Conservation (phyloP, 306 rosid species). For the Cercis canadensis region DNA sequence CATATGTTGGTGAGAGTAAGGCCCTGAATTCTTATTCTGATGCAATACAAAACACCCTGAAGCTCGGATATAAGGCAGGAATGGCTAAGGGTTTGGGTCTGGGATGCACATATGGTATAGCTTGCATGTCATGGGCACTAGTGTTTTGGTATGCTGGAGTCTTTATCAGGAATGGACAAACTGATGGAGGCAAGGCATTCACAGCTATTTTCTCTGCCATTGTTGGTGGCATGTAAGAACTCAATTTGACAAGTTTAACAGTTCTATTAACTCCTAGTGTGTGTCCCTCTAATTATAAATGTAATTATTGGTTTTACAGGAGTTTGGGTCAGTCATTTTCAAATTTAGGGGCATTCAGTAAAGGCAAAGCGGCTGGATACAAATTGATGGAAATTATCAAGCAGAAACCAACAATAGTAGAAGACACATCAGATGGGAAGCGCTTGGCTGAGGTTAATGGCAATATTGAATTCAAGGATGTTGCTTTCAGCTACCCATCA, state of each 20-base stretch:
- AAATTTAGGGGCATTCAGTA: conserved; percentile 94
- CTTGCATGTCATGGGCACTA: conserved; percentile 99
- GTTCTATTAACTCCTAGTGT: background rate
- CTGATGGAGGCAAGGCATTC: conserved; percentile 97
- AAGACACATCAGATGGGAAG: conserved; percentile 76
- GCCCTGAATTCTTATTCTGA: conserved; percentile 95
- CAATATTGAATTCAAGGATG: conserved; percentile 86
- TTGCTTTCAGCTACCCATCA: conserved; percentile 92
- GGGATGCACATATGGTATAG: conserved; percentile 99
- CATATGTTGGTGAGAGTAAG: conserved; percentile 95
- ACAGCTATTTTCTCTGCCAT: conserved; percentile 98
- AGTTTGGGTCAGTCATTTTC: conserved; percentile 99
- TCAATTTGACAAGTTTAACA: background rate
- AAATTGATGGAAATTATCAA: conserved; percentile 93
- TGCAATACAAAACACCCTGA: conserved; percentile 89
- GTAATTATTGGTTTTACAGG: conserved; percentile 53
- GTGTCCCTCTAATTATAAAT: conserved; percentile 11
- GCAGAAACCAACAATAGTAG: conserved; percentile 82
- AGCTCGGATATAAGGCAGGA: conserved; percentile 97
- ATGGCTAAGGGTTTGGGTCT: conserved; percentile 98
- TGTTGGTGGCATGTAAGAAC: conserved; percentile 97
- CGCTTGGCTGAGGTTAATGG: conserved; percentile 77
- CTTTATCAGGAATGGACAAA: conserved; percentile 90
- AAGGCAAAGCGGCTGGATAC: conserved; percentile 96
- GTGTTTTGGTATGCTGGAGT: conserved; percentile 99